These are phyloP conservation scores for Plasmodium ovale DNA, from an alignment of 169 alveolate genomes.

Conservation along the genomic window DNA sequence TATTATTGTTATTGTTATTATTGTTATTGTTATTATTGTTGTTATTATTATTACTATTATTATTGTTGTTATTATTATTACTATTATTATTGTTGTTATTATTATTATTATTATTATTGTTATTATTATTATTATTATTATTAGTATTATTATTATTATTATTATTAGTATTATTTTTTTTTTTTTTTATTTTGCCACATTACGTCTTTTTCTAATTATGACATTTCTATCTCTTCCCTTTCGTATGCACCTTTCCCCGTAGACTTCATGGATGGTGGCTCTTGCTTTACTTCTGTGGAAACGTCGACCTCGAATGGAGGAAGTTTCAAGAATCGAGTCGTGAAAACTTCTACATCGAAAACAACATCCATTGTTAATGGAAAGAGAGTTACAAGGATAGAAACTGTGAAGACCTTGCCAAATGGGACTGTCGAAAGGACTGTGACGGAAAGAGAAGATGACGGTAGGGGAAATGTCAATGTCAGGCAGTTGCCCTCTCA, in stretches of 20 bases:
- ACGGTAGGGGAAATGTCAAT: conserved; percentile 77
- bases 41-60: too few species aligned
- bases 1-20: too few species aligned
- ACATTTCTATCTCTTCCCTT: background rate
- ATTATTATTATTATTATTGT: too few species aligned
- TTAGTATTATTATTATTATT: too few species aligned
- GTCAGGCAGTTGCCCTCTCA: conserved; percentile 72
- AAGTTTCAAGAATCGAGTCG: conserved; percentile 43
- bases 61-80: too few species aligned
- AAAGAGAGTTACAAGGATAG: conserved; percentile 74
- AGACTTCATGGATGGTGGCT: conserved; percentile 65
- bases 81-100: too few species aligned
- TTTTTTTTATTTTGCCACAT: background rate
- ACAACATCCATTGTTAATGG: conserved; percentile 78
- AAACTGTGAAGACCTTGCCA: conserved; percentile 75
- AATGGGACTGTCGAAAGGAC: conserved; percentile 78
- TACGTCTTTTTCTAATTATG: too few species aligned
- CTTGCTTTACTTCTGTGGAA: conserved; percentile 58
- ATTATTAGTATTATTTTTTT: background rate
- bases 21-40: too few species aligned
- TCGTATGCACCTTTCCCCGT: background rate
- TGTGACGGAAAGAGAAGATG: conserved; percentile 78
- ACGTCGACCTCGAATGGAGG: conserved; percentile 73
- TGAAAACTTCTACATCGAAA: conserved; percentile 78
- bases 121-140: too few species aligned